phyloP scores from a whole-genome alignment of 2,329 filamentous ascomycete species.

The Arthroderma sp. region DNA sequence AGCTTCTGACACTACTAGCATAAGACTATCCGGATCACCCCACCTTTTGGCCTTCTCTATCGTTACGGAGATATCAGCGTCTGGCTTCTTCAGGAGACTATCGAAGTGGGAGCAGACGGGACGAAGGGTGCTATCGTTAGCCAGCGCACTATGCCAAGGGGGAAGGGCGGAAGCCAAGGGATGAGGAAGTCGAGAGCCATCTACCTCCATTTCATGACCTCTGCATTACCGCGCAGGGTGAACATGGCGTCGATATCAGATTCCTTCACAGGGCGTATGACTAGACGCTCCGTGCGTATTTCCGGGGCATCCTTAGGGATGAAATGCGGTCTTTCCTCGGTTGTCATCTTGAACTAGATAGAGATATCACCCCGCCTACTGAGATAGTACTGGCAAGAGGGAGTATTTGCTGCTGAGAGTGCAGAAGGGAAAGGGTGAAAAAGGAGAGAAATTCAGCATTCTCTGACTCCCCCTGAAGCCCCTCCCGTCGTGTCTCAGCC shows the following conservation, averaged over 20 bases:
- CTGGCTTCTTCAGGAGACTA: conserved; percentile 4
- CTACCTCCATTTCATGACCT: conserved; percentile 20
- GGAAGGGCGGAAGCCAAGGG: no score
- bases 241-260: conserved; percentile 14
- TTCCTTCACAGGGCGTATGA: conserved; percentile 12
- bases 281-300: conserved; percentile 9
- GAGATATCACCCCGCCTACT: no score
- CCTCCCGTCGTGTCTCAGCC: no score
- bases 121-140: background rate
- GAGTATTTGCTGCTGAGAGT: no score
- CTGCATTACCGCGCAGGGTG: conserved; percentile 14
- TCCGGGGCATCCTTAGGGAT: background rate
- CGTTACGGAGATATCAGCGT: conserved; percentile 5
- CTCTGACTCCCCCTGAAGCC: no score
- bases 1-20: background rate
- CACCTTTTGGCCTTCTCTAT: conserved; percentile 1
- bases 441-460: no score
- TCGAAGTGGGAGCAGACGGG: background rate
- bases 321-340: background rate
- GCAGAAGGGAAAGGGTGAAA: no score
- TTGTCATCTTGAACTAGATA: no score
- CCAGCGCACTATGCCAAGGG: no score
- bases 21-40: conserved; percentile 1
- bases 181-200: background rate
- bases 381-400: no score